A percentile compares a stretch with the other conserved stretches of the same genome.
phyloP scores from a whole-genome alignment of 2,329 filamentous ascomycete species.

The Pseudogymnoascus sp. region DNA sequence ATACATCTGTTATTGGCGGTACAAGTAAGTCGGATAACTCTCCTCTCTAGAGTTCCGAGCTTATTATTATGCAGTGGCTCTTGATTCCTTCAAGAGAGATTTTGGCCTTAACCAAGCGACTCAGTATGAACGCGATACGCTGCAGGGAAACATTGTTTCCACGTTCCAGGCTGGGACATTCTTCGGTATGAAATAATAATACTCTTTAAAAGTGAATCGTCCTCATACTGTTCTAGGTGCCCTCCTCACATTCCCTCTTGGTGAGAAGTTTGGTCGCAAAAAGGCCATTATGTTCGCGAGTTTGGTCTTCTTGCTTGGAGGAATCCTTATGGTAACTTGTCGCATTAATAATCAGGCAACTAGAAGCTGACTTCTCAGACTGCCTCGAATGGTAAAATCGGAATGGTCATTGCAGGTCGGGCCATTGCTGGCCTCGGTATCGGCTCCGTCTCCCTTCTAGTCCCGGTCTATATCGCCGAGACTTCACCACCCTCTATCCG shows the following conservation, averaged over 20 bases:
- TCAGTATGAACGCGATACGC: conserved; percentile 35
- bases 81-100: conserved; percentile 47
- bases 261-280: conserved; percentile 36
- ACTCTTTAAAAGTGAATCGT: not conserved
- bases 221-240: conserved; percentile 11
- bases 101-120: conserved; percentile 43
- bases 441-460: conserved; percentile 43
- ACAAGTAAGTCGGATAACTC: conserved; percentile 40
- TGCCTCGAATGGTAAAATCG: conserved; percentile 19
- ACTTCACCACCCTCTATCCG: conserved; percentile 37
- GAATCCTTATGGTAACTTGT: conserved; percentile 14
- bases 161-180: conserved; percentile 27
- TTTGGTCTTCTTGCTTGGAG: conserved; percentile 28
- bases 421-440: conserved; percentile 57
- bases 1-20: conserved; percentile 53
- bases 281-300: conserved; percentile 34
- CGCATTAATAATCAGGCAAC: not conserved
- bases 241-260: conserved; percentile 31
- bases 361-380: conserved; percentile 28
- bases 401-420: conserved; percentile 42
- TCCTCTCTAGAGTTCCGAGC: not conserved
- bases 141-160: conserved; percentile 37
- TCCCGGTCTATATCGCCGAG: conserved; percentile 30
- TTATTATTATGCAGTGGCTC: conserved; percentile 38
- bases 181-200: conserved; percentile 14